Base-by-base conservation (phyloP, 1,139 yeast species). In the Scheffersomyces quercinus region DNA sequence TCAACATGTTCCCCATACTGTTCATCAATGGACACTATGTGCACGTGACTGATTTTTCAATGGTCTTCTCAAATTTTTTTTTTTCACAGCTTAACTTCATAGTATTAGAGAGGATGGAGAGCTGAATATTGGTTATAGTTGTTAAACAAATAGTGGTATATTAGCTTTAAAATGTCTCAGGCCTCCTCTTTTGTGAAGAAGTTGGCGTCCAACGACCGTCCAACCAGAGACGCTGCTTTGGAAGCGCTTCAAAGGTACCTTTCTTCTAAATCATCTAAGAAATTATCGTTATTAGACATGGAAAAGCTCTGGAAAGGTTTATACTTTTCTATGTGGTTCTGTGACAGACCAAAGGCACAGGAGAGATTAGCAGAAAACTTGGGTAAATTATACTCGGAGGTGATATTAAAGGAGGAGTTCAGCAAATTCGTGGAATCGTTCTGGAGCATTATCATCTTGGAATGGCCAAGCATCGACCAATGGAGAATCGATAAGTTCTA, bases 301-400 rank as follows among this genome's bases (percentile, higher is more conserved):
- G 86, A 86, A 54, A 90, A 91, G 63, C 71, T 93, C 46, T 93
- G 98, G 97, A 89, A 88, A 65, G 99, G 98, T 8, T 74, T 93
- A 39, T 93, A 85, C 65, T 93, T 76, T 62, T 83, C 89, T 28
- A 88, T 93, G 96, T 93, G 99, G 99, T 89, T 86, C 66, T 81
- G 96, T 60, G 99, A 93, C 65, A 81, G 95, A 56, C 95, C 97
- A 28, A 76, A 85, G 53, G 95, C 96, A 28, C 99, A 93, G 66
- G 96, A 90, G 63, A 71, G 84, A 46, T 72, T 93, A 37, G 96
- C 97, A 3, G 81, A 77, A 42, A 82, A 81, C 40, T 70, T 93
- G 49, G 96, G 95, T 0, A 74, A 68, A 39, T 69, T 93, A 39
- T 78, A 77, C 47, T 70, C 80, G 20, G 70, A 74, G 28, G 68